Evolutionary conservation across 495 filamentous ascomycete species (phyloP), one percentile per base, ranked within the genome.

Genomic region (Hyaloscypha finlandica): DNA sequence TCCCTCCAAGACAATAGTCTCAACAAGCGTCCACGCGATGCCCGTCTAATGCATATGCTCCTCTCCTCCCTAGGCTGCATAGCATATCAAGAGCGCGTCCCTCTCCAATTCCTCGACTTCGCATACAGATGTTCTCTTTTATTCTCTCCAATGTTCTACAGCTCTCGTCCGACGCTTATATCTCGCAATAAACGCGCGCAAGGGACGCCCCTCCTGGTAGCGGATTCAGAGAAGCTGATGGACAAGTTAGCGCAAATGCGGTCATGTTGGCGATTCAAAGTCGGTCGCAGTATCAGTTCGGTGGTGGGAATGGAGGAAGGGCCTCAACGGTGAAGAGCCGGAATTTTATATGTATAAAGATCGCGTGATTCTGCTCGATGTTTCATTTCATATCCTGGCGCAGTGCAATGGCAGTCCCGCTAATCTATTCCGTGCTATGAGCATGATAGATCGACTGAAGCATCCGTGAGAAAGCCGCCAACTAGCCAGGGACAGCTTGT

Each of bases 41-140:
- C 94, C 19, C 90, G 94, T 60, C 87, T 95, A 37, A 86, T 99
- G 70, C 94, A 99, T 77, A 89, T 97, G 66, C 86, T 98, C 57
- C 90, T 98, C 48, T 88, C 91, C 60, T 89, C 88, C 2, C 89
- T 95, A 59, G 94, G 94, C 71, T 93, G 97, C 4, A 90, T 89
- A 16, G 83, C 90, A 35, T 99, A 96, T 83, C 92, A 97, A 80
- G 92, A 93, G 73, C 92, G 95, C 67, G 93, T 99, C 2, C 94
- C 95, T 0, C 86, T 97, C 91, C 97, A 70, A 90, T 97, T 51
- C 88, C 98, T 74, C 95, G 98, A 78, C 97, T 98, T 77, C 93
- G 94, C 29, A 98, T 98, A 85, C 91, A 95, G 25, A 85, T 87
- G 77, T 85, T 85, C 4, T 83, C 84, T 1, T 79, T 83, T 22